phyloP scores from a whole-genome alignment of 2,329 filamentous ascomycete species.

The Paracoccidioides brasiliensis region DNA sequence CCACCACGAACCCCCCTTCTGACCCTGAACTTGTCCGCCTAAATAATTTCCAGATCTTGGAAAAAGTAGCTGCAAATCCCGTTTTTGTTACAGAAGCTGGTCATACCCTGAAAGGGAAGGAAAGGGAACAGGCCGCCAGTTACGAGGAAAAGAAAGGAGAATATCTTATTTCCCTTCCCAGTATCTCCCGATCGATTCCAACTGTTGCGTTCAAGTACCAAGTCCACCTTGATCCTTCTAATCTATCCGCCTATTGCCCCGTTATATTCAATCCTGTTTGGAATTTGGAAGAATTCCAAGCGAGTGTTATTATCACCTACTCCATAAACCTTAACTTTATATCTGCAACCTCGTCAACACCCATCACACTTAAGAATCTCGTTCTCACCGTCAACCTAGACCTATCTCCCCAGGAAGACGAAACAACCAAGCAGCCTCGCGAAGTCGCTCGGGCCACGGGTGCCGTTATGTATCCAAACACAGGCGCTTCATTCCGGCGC shows the following conservation, averaged over 20 bases:
- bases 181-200: conserved; percentile 50
- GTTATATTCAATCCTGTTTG: conserved; percentile 62
- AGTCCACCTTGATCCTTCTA: conserved; percentile 54
- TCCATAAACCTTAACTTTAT: conserved; percentile 60
- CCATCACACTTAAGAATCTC: conserved; percentile 59
- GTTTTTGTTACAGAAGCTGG: conserved; percentile 65
- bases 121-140: conserved; percentile 12
- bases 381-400: conserved; percentile 49
- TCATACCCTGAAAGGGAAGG: conserved; percentile 6
- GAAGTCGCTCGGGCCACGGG: conserved; percentile 29
- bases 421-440: conserved; percentile 34
- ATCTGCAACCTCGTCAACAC: conserved; percentile 27
- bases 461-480: conserved; percentile 35
- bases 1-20: conserved; percentile 22
- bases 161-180: conserved; percentile 61
- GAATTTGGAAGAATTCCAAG: conserved; percentile 73
- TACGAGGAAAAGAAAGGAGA: conserved; percentile 56
- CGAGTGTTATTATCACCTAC: conserved; percentile 77
- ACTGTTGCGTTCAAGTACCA: conserved; percentile 87
- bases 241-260: conserved; percentile 50
- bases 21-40: conserved; percentile 58
- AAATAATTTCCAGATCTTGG: conserved; percentile 75
- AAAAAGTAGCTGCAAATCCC: conserved; percentile 86
- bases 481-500: conserved; percentile 33
- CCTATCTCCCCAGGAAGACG: conserved; percentile 26